A percentile compares a stretch with the other conserved stretches of the same genome.
phyloP scores from a whole-genome alignment of 371 early-diverging fungal genomes.

The Mortierella sp. region DNA sequence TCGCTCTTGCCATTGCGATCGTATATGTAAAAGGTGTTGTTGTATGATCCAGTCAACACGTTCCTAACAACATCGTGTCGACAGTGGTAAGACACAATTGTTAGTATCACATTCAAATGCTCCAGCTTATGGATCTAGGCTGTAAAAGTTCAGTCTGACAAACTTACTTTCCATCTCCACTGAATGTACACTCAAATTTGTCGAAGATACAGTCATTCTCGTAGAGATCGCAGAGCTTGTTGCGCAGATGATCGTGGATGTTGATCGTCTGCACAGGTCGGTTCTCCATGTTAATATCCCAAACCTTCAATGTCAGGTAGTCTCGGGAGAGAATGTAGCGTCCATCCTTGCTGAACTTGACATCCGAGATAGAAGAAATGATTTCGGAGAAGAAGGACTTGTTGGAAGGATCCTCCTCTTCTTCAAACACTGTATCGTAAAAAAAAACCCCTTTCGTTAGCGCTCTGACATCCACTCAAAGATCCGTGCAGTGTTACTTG shows the following conservation, averaged over 20 bases:
- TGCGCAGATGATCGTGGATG: constrained; percentile 94
- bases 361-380: constrained; percentile 95
- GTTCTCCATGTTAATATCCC: constrained; percentile 98
- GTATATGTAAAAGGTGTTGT: constrained; percentile 95
- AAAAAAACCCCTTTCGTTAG: not conserved
- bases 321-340: constrained; percentile 96
- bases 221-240: constrained; percentile 96
- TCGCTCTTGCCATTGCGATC: constrained; percentile 80
- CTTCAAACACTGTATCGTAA: constrained; percentile 82
- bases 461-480: too few species aligned
- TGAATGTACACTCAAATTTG: constrained; percentile 97
- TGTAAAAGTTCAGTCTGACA: not conserved
- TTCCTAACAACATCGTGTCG: constrained; percentile 53
- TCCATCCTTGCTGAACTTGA: constrained; percentile 95
- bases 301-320: constrained; percentile 95
- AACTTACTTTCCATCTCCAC: constrained; percentile 83
- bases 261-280: constrained; percentile 93
- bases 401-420: constrained; percentile 90
- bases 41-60: constrained; percentile 96
- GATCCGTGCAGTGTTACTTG: too few species aligned
- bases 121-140: too few species aligned
- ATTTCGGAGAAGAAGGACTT: constrained; percentile 98
- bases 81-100: not conserved
- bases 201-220: constrained; percentile 99
- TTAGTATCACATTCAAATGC: too few species aligned